Base-by-base conservation (phyloP, 2,329 filamentous ascomycete species). In the Talaromyces verruculosus region DNA sequence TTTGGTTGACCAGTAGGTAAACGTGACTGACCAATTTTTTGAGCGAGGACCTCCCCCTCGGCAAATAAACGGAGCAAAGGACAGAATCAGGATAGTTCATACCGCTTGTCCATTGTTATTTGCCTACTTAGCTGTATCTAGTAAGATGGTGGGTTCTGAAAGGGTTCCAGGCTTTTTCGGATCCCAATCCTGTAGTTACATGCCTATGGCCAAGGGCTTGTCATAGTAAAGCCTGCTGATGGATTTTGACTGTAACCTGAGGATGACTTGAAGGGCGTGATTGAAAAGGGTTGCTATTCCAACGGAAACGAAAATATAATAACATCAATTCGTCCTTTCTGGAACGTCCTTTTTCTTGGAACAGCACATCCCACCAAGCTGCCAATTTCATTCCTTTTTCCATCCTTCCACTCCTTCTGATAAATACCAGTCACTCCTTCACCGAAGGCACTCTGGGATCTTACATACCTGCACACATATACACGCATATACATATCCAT, bases 161-260 rank as follows among this genome's bases (percentile, higher is more conserved):
- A 37, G n/a, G 4, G 39, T 35, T 33, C 51, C 30, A 49, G 35
- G 17, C 47, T 43, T 58, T 43, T 45, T 33, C 17, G 5, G 6
- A 22, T 25, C 10, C 51, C 41, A 64, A 47, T 17, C 33, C 15
- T 63, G 41, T 58, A 45, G 62, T 64, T 64, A 47, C 39, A 64
- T 64, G 51, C 25, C 41, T 35, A 58, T n/a, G 6, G 30, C 39
- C 15, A 58, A 47, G 15, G 19, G 22, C 49, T 35, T 35, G 30
- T 49, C 19, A 49, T 58, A 58, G 47, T 28, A 25, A n/a, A 33
- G 5, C 7, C 6, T 49, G 62, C 62, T 64, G 49, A 64, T 58
- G 51, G 2, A 19, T n/a, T 19, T n/a, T 19, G 51, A 58, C 22
- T 64, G 62, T 58, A 64, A 64, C 62, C 62, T 58, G 62, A 55